A percentile compares a stretch with the other conserved stretches of the same genome.
These are phyloP conservation scores for Diplocarpon mali DNA, from an alignment of 2,329 filamentous ascomycete genomes.

Conservation along the genomic window DNA sequence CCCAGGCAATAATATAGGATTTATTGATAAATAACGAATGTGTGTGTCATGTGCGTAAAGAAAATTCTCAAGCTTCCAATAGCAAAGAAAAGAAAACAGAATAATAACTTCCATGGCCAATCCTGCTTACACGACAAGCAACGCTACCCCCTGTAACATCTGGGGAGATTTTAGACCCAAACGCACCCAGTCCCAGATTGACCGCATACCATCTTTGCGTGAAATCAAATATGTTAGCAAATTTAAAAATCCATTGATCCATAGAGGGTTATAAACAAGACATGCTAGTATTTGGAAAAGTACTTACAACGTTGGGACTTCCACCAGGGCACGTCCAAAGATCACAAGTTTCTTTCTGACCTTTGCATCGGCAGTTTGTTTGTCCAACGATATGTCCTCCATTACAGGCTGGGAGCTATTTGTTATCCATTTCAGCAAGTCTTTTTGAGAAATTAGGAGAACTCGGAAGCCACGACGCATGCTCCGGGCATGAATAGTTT, in stretches of 20 bases:
- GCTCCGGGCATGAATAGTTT: too few species aligned
- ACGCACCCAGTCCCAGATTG: background rate
- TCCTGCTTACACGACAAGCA: too few species aligned
- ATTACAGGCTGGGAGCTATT: conserved; percentile 2
- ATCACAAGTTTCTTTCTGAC: conserved; percentile 4
- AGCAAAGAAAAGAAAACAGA: background rate
- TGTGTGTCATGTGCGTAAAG: background rate
- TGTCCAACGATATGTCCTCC: conserved; percentile 1
- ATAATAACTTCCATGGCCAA: background rate
- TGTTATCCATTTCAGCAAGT: background rate
- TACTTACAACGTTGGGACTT: conserved; percentile 1
- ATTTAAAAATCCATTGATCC: background rate
- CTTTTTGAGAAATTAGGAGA: too few species aligned
- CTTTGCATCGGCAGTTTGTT: conserved; percentile 3
- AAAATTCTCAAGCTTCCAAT: background rate
- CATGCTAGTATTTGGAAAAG: background rate
- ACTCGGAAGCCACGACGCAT: too few species aligned
- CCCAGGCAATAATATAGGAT: background rate
- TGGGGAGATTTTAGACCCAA: background rate
- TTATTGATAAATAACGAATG: background rate
- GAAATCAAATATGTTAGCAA: background rate
- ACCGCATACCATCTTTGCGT: background rate
- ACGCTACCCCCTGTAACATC: background rate
- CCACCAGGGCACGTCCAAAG: conserved; percentile 2
- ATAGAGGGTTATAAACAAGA: background rate